These are phyloP conservation scores for Aegilops bicornis DNA, from an alignment of 176 grass and related monocot genomes.

Conservation along the genomic window DNA sequence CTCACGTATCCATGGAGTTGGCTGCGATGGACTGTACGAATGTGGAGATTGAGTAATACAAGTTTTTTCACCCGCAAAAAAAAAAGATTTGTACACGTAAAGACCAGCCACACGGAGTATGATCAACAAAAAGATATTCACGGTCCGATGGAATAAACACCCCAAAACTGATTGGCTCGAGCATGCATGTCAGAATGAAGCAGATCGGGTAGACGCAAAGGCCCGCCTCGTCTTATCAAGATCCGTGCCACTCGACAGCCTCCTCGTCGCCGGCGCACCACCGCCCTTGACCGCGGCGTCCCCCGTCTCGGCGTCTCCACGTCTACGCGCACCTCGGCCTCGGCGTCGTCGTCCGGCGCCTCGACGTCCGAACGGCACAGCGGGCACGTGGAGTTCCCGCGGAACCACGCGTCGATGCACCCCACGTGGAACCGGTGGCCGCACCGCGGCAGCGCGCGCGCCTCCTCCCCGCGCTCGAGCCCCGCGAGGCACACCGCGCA, in stretches of 20 bases:
- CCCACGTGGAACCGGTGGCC: slow-evolving; percentile 58
- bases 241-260: slow-evolving; percentile 40
- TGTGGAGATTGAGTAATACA: no score
- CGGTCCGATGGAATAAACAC: neutral
- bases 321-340: neutral
- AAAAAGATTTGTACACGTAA: neutral
- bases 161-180: neutral
- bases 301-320: neutral
- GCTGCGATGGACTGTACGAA: no score
- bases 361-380: slow-evolving; percentile 56
- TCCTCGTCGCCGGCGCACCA: slow-evolving; percentile 27
- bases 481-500: slow-evolving; percentile 63
- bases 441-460: slow-evolving; percentile 50
- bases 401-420: slow-evolving; percentile 74
- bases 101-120: no score
- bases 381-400: slow-evolving; percentile 53
- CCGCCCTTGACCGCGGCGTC: neutral
- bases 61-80: no score
- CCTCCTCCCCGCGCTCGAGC: slow-evolving; percentile 45
- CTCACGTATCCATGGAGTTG: no score
- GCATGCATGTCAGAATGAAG: neutral
- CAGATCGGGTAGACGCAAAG: slow-evolving; percentile 14
- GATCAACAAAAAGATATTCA: neutral
- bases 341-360: neutral
- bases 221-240: slow-evolving; percentile 34